Evolutionary conservation across 345 rosid genomes (phyloP).

Genomic region (Populus deltoides): DNA sequence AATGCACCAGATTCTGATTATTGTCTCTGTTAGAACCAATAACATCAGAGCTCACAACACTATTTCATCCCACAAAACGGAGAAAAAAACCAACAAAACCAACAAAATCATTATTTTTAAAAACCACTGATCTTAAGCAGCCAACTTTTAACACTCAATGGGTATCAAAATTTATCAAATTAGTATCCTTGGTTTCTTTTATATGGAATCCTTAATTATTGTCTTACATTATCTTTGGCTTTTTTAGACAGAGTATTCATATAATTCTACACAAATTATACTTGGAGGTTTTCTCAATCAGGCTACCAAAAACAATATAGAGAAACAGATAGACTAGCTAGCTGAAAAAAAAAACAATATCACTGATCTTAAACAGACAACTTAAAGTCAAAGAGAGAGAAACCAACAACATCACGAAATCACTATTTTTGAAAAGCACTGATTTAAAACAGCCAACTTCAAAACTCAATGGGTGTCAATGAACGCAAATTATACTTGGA

Average conservation of each 20-base stretch:
- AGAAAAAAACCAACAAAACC: neutral
- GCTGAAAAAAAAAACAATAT: neutral
- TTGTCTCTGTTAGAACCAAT: neutral
- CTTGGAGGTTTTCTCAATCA: neutral
- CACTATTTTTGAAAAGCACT: neutral
- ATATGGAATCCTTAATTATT: too few species aligned
- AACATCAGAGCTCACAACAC: neutral
- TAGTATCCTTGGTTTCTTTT: too few species aligned
- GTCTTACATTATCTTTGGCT: too few species aligned
- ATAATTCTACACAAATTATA: neutral
- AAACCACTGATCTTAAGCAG: neutral
- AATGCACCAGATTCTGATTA: neutral
- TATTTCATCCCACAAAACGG: neutral
- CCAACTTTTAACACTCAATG: neutral
- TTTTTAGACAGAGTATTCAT: too few species aligned
- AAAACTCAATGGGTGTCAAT: neutral
- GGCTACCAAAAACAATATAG: neutral
- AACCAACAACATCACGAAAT: neutral
- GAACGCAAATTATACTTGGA: too few species aligned
- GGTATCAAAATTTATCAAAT: neutral
- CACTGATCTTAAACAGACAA: too few species aligned
- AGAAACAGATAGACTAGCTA: neutral
- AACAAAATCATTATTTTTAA: neutral
- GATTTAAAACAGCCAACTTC: neutral
- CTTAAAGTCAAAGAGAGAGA: too few species aligned